These are phyloP conservation scores for Lepiota venenata DNA, from an alignment of 768 basidiomycete species.

Conservation along the genomic window DNA sequence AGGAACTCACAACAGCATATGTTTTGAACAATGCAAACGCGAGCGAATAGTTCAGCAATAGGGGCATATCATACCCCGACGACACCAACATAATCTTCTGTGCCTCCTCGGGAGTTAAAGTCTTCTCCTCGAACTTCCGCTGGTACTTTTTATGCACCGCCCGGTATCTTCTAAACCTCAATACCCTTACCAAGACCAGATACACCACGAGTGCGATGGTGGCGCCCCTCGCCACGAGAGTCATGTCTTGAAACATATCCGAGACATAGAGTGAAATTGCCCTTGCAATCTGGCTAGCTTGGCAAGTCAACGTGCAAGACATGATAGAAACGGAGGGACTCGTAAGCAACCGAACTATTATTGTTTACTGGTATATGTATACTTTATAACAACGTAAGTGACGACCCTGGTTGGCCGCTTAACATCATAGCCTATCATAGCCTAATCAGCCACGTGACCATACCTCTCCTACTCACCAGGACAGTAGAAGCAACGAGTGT, in stretches of 20 bases:
- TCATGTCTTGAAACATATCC: not conserved
- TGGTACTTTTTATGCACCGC: slow-evolving; percentile 37
- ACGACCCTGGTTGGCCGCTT: too few species aligned
- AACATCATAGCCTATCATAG: too few species aligned
- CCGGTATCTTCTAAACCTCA: slow-evolving; percentile 42
- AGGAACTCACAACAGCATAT: slow-evolving; percentile 39
- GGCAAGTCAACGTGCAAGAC: not conserved
- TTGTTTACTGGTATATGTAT: too few species aligned
- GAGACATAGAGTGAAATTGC: not conserved
- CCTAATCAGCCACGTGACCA: too few species aligned
- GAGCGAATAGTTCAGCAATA: slow-evolving; percentile 33
- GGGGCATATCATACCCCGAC: slow-evolving; percentile 42
- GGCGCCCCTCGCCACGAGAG: not conserved
- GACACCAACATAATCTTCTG: slow-evolving; percentile 36
- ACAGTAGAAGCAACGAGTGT: too few species aligned
- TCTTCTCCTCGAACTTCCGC: slow-evolving; percentile 31
- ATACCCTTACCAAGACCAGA: slow-evolving; percentile 28
- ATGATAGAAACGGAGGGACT: not conserved
- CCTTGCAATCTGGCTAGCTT: not conserved
- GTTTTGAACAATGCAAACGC: slow-evolving; percentile 54
- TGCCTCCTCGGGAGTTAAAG: slow-evolving; percentile 42
- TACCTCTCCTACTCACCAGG: too few species aligned
- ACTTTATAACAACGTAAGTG: too few species aligned
- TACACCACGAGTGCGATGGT: slow-evolving; percentile 13
- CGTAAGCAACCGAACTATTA: too few species aligned